phyloP scores from a whole-genome alignment of 257 asterid species.

The Rehmannia glutinosa region DNA sequence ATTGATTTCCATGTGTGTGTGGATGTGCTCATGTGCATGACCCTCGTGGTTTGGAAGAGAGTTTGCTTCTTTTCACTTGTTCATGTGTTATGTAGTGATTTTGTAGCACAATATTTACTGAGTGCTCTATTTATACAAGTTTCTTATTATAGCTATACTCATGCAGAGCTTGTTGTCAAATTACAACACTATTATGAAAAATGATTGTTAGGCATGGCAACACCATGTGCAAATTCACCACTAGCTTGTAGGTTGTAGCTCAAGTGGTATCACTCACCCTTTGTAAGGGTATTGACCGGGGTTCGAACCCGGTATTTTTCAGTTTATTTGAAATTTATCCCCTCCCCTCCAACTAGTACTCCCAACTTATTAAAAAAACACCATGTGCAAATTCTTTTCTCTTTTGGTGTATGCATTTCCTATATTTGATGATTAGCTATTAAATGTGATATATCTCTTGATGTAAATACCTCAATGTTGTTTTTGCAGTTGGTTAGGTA shows the following conservation, averaged over 20 bases:
- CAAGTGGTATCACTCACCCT: no score
- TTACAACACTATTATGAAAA: neutral
- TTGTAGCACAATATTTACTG: no score
- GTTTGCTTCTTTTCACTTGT: neutral
- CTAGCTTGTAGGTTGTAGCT: no score
- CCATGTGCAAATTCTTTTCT: neutral
- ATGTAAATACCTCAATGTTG: slow-evolving; percentile 1
- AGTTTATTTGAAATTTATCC: no score
- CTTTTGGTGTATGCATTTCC: neutral
- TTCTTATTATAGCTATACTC: neutral
- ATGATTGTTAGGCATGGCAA: neutral
- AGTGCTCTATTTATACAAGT: neutral
- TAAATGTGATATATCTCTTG: neutral
- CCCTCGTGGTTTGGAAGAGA: neutral
- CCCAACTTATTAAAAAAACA: no score
- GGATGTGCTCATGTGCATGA: neutral
- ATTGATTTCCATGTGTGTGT: slow-evolving; percentile 10
- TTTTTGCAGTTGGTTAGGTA: slow-evolving; percentile 85
- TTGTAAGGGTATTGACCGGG: no score
- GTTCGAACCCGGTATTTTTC: no score
- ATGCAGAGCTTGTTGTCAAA: neutral
- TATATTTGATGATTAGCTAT: neutral
- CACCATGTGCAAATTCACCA: neutral
- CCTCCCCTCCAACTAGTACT: no score
- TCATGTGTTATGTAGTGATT: neutral